Conservation (phyloP, 192 early-diverging fungal species). For the Spizellomyces sp. region DNA sequence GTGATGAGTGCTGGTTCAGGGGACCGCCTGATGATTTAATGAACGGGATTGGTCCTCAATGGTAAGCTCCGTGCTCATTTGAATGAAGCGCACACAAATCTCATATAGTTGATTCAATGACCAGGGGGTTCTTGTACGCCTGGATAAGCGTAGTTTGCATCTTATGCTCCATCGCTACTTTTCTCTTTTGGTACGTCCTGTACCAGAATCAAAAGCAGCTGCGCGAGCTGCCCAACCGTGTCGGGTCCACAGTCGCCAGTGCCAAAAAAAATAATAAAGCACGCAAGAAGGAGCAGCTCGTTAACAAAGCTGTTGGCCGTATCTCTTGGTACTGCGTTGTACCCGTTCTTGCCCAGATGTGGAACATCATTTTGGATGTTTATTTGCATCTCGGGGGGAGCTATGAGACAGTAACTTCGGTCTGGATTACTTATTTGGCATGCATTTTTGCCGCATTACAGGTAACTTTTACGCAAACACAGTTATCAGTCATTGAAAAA, state of each 20-base stretch:
- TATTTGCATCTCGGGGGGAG: neutral
- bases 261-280: neutral
- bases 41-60: too few species aligned
- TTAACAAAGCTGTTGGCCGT: neutral
- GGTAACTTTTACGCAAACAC: neutral
- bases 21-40: too few species aligned
- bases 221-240: neutral
- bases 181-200: constrained; percentile 3
- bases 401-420: neutral
- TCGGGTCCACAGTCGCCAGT: neutral
- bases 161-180: neutral
- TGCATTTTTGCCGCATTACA: neutral
- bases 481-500: neutral
- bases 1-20: constrained; percentile 16
- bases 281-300: neutral
- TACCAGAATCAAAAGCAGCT: neutral
- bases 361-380: neutral
- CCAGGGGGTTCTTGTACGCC: neutral
- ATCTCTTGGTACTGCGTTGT: constrained; percentile 9
- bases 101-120: neutral
- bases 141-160: neutral
- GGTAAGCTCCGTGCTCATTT: neutral
- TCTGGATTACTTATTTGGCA: neutral
- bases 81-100: neutral
- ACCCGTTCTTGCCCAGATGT: neutral